Evolutionary conservation across 495 filamentous ascomycete species (phyloP), one percentile per base, ranked within the genome.

Genomic region (Penicillium roqueforti): DNA sequence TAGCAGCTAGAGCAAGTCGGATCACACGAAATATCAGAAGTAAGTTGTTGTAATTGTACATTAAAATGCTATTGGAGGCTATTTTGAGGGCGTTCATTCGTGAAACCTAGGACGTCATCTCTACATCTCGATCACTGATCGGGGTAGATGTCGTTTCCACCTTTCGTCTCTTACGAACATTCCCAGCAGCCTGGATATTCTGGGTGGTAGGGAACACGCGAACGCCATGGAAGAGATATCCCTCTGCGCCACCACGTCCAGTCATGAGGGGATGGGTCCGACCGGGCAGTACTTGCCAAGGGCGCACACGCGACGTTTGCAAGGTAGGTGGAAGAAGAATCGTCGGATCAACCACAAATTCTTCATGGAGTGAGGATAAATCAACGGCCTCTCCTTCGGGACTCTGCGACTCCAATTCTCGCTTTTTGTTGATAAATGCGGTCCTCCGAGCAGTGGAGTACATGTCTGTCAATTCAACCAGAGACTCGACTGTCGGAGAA

Each of bases 261-360:
- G 88, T 93, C 93, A 98, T 98, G 32, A 92, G 61, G 16, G 93
- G 93, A 72, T 98, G 93, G 50, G 93, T 97, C 43, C 93, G 76
- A 3, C 91, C 90, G 0, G 93, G 95, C 26, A 97, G 71, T 1
- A 96, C 91, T 74, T 98, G 93, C 87, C 88, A 97, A 26, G 78
- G 75, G 46, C 88, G 80, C 16, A 84, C 82, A 11, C 87, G 78
- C 11, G 82, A 83, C 7, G 83, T 90, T 65, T 97, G 90, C 45
- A 98, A 74, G 32, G 81, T 84, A 9, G 90, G 84, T 2, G 85
- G 87, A 10, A 97, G 78, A 14, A 98, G 57, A 22, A 93, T 68
- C 9, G 88, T 87, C 6, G 93, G 93, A 59, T 97, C 88, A 6
- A 95, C 64, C 1, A 86, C 82, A 69, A 95, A 96, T 49, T 90